phyloP scores from a whole-genome alignment of 495 filamentous ascomycete species.

The Tricharina praecox region DNA sequence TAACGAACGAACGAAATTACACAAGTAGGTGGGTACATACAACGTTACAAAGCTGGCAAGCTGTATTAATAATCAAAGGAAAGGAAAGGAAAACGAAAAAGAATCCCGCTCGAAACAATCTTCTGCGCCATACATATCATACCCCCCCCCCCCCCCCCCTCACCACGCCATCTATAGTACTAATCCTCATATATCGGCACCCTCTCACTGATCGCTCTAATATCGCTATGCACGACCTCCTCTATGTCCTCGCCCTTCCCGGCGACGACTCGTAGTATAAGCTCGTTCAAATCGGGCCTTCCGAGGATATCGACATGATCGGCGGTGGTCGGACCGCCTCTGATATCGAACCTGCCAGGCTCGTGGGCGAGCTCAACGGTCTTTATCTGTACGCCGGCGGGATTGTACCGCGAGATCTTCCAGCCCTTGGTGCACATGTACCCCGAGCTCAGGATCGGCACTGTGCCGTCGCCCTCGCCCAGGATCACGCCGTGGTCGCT shows the following conservation, averaged over 20 bases:
- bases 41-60: no score
- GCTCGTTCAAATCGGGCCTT: constrained; percentile 70
- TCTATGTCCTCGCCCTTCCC: constrained; percentile 67
- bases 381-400: constrained; percentile 60
- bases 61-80: no score
- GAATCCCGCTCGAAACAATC: no score
- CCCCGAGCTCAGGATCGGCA: constrained; percentile 68
- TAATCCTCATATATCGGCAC: constrained; percentile 56
- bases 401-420: constrained; percentile 86
- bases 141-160: no score
- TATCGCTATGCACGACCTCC: constrained; percentile 61
- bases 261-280: constrained; percentile 76
- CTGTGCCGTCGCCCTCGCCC: constrained; percentile 91
- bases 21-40: no score
- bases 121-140: no score
- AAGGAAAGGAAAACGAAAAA: no score
- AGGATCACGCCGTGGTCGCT: constrained; percentile 75
- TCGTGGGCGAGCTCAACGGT: constrained; percentile 94
- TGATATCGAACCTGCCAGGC: constrained; percentile 74
- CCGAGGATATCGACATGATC: constrained; percentile 97
- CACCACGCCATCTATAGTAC: no score
- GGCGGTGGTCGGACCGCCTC: constrained; percentile 32
- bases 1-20: no score
- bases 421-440: constrained; percentile 97
- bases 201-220: constrained; percentile 59